Evolutionary conservation across 441 rosid genomes (phyloP), one percentile per base, ranked within the genome.

Genomic region (Croton setiger): DNA sequence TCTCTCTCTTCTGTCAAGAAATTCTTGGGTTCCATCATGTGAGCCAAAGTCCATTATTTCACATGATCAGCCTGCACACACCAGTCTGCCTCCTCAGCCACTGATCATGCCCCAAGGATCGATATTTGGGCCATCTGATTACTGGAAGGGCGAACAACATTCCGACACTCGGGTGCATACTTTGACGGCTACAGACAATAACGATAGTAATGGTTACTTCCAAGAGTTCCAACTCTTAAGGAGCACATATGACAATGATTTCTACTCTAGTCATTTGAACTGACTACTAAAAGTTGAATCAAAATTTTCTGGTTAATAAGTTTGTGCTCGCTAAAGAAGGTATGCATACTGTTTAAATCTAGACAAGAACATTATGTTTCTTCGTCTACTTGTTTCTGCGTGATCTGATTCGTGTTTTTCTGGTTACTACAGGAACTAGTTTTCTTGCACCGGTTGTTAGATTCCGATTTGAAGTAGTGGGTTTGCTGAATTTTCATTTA

Each of bases 1-100:
- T 91, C 98, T 91, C 98, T 93, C 97, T 93, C 97, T 93, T 93
- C 96, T 93, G 98, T 93, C 98, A 93, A 85, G 86, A 63, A 85
- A 79, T 71, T 78, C 92, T 37, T 82, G 85, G 83, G 82, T 78
- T 60, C 74, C 87, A 17, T 75, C 87, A 17, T 66, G 80, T 59
- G 82, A 80, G 72, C 87, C 86, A 60, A 87, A 79, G 78, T 73
- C 77, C 51, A 76, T 27, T 27, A 27, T 73, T 68, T 72, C 87
- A 31, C 77, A 73, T 62, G 81, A 81, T 57, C 85, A 76, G 77
- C 75, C 85, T 43, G 31, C 71, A 43, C 84, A 41, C 33, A 17
- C 70, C 0, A 71, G 48, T 44, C 74, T 61, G 57, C 41, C 73
- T 33, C 77, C 79, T 61, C 87, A 77, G 71, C 74, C 88, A 18